These are phyloP conservation scores for Floccularia luteovirens DNA, from an alignment of 768 basidiomycete genomes.

Conservation along the genomic window DNA sequence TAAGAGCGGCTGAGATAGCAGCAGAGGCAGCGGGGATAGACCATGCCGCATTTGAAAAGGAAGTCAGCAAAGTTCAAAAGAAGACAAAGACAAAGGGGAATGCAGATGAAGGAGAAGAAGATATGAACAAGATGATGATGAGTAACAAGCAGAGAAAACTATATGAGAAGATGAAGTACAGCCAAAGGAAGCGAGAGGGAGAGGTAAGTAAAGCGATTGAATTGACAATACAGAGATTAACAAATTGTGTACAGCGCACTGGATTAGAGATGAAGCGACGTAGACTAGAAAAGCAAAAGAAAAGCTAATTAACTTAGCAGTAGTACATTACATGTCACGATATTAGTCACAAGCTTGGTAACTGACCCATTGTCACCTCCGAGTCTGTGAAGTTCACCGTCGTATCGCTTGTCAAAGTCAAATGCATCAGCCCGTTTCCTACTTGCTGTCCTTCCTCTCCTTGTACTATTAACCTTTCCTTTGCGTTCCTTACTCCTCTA, in stretches of 20 bases:
- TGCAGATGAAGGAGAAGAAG: constrained; percentile 48
- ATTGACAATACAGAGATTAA: not conserved
- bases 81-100: constrained; percentile 20
- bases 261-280: constrained; percentile 53
- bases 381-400: no score
- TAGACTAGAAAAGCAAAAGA: constrained; percentile 45
- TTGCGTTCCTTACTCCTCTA: no score
- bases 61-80: constrained; percentile 55
- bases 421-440: no score
- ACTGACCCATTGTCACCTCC: no score
- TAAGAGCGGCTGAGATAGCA: constrained; percentile 84
- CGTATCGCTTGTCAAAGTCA: no score
- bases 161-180: constrained; percentile 90
- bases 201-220: constrained; percentile 52
- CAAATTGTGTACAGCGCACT: constrained; percentile 36
- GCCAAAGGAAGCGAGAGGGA: constrained; percentile 63
- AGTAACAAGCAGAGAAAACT: constrained; percentile 91
- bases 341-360: no score
- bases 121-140: constrained; percentile 98
- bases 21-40: constrained; percentile 88
- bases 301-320: constrained; percentile 30
- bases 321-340: no score
- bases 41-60: constrained; percentile 70
- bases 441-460: no score
- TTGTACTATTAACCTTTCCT: no score